A percentile compares a stretch with the other conserved stretches of the same genome.
These are phyloP conservation scores for Psilocybe sp. DNA, from an alignment of 768 basidiomycete genomes.

Conservation along the genomic window DNA sequence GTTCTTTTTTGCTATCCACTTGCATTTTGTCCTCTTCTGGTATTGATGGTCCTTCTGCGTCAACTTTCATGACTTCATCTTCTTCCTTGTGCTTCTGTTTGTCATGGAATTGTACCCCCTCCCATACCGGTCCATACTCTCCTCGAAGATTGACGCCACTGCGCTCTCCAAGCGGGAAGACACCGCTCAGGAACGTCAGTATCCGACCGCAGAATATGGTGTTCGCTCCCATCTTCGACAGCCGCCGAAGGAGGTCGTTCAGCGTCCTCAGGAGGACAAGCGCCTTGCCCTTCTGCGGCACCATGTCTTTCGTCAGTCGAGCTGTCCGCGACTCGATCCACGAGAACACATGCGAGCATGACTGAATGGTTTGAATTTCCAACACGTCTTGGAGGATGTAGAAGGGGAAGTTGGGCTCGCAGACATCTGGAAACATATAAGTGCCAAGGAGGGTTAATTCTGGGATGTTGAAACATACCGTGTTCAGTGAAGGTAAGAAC, in stretches of 20 bases:
- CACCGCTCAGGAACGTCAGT: constrained; percentile 79
- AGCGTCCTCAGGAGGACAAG: constrained; percentile 79
- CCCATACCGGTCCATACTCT: constrained; percentile 80
- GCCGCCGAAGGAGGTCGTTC: constrained; percentile 82
- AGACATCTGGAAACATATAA: constrained; percentile 51
- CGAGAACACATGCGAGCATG: constrained; percentile 84
- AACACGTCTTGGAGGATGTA: constrained; percentile 75
- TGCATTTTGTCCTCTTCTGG: constrained; percentile 55
- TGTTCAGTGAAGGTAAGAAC: constrained; percentile 75
- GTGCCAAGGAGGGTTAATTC: background rate
- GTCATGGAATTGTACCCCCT: constrained; percentile 49
- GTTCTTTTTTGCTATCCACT: constrained; percentile 44
- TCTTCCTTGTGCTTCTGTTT: constrained; percentile 30
- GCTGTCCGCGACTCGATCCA: constrained; percentile 78
- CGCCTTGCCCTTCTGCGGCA: constrained; percentile 86
- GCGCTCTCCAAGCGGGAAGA: constrained; percentile 84
- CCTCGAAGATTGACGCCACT: constrained; percentile 91
- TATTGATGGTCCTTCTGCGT: constrained; percentile 19
- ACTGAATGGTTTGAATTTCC: constrained; percentile 81
- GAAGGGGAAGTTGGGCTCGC: constrained; percentile 73
- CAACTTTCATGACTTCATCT: constrained; percentile 19
- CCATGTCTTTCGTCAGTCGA: constrained; percentile 73
- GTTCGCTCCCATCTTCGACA: constrained; percentile 83
- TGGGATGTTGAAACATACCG: constrained; percentile 38
- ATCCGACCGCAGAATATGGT: constrained; percentile 90